These are phyloP conservation scores for Galeopsis tetrahit DNA, from an alignment of 257 asterid genomes.

Conservation along the genomic window DNA sequence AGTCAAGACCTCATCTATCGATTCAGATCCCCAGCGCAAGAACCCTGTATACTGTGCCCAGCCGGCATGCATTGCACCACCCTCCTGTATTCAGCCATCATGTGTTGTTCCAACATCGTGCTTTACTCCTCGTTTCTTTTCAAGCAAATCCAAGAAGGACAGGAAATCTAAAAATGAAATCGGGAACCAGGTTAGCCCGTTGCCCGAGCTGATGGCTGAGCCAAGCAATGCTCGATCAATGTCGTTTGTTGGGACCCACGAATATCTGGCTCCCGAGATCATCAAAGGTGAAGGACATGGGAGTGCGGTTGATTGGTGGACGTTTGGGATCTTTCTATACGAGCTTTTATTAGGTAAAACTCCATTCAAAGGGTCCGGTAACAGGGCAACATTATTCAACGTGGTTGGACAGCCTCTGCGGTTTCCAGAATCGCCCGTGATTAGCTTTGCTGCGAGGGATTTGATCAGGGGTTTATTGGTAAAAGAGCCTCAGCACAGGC, in stretches of 20 bases:
- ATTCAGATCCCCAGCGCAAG: slow-evolving; percentile 39
- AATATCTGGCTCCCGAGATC: slow-evolving; percentile 62
- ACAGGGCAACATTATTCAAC: slow-evolving; percentile 61
- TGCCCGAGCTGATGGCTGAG: slow-evolving; percentile 68
- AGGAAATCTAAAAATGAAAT: slow-evolving; percentile 49
- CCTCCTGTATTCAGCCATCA: slow-evolving; percentile 58
- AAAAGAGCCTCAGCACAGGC: slow-evolving; percentile 63
- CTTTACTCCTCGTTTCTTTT: slow-evolving; percentile 55
- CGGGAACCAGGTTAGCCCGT: slow-evolving; percentile 51
- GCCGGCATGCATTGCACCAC: slow-evolving; percentile 56
- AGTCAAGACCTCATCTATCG: slow-evolving; percentile 45
- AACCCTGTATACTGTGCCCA: slow-evolving; percentile 48
- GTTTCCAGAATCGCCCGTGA: slow-evolving; percentile 61
- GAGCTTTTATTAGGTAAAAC: slow-evolving; percentile 64
- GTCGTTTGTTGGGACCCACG: slow-evolving; percentile 71
- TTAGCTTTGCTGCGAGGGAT: slow-evolving; percentile 66
- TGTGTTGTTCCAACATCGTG: slow-evolving; percentile 55
- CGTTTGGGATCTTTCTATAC: slow-evolving; percentile 60
- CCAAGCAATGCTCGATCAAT: slow-evolving; percentile 66
- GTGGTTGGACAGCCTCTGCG: slow-evolving; percentile 67
- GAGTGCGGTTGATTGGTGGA: slow-evolving; percentile 80
- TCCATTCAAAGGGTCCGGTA: slow-evolving; percentile 65
- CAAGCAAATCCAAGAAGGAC: slow-evolving; percentile 56
- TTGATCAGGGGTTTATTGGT: slow-evolving; percentile 62
- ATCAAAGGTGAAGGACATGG: slow-evolving; percentile 74